These are phyloP conservation scores for Zymoseptoria passerinii DNA, from an alignment of 2,329 filamentous ascomycete species.

Conservation along the genomic window DNA sequence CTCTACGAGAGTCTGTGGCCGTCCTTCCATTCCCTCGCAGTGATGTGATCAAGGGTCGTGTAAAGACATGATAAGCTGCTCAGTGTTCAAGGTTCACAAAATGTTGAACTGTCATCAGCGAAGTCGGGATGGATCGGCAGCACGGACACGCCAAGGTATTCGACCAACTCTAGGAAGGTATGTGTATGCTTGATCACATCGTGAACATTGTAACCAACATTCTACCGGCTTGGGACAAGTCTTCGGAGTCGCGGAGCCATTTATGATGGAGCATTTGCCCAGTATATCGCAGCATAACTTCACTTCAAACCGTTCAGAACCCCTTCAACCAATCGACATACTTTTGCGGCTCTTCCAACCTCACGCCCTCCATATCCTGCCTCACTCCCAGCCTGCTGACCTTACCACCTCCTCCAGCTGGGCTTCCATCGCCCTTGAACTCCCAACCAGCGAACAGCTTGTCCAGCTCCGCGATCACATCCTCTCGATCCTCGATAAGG, in stretches of 20 bases:
- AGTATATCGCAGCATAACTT: neutral
- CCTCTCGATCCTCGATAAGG: constrained; percentile 63
- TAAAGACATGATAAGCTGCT: neutral
- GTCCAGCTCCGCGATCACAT: constrained; percentile 53
- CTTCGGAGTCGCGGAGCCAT: neutral
- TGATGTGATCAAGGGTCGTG: neutral
- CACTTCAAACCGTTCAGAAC: constrained; percentile 2
- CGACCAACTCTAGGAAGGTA: neutral
- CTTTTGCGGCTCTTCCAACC: constrained; percentile 31
- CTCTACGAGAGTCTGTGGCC: neutral
- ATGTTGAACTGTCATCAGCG: neutral
- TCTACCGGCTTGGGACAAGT: neutral
- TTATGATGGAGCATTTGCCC: neutral
- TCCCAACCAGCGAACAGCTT: constrained; percentile 58
- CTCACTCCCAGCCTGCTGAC: constrained; percentile 62
- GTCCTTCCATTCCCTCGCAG: neutral
- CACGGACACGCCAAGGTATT: neutral
- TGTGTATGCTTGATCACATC: neutral
- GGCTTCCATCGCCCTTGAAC: constrained; percentile 34
- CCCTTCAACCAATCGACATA: constrained; percentile 33
- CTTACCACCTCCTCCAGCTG: constrained; percentile 35
- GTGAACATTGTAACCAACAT: neutral
- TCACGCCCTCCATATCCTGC: constrained; percentile 63
- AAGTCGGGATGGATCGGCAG: neutral
- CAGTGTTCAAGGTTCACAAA: neutral